Evolutionary conservation across 78 protist genomes (phyloP).

Genomic region (Dictyostelium citrinum): DNA sequence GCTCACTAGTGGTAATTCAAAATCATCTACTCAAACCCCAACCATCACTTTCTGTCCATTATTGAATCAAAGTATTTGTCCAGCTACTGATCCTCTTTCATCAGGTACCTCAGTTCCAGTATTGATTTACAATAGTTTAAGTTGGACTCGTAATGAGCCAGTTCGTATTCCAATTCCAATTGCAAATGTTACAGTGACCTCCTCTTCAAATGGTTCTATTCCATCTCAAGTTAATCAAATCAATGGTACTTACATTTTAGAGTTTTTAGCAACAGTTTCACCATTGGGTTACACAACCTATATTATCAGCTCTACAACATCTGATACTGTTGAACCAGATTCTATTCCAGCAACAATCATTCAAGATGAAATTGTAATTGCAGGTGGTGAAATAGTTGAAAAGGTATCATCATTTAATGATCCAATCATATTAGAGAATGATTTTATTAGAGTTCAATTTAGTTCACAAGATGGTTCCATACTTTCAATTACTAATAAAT

Average conservation of each 20-base stretch:
- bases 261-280: slow-evolving; percentile 2
- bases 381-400: neutral
- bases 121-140: slow-evolving; percentile 40
- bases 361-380: neutral
- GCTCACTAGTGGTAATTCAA: neutral
- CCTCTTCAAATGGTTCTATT: neutral
- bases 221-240: neutral
- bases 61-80: slow-evolving; percentile 50
- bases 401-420: neutral
- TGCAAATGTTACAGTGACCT: neutral
- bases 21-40: neutral
- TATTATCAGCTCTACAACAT: neutral
- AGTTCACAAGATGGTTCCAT: slow-evolving; percentile 44
- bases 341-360: neutral
- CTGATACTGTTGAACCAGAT: neutral
- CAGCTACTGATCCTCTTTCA: slow-evolving; percentile 19
- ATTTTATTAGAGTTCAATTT: slow-evolving; percentile 2
- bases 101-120: slow-evolving; percentile 31
- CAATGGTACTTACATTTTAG: neutral
- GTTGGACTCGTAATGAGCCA: slow-evolving; percentile 4
- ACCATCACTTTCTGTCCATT: slow-evolving; percentile 45
- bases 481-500: slow-evolving; percentile 14
- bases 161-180: slow-evolving; percentile 61
- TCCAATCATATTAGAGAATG: slow-evolving; percentile 36
- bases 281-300: slow-evolving; percentile 52